Percentiles rank a stretch among this genome's conserved stretches.
These are phyloP conservation scores for Conringia planisiliqua DNA, from an alignment of 345 rosid species.

Conservation along the genomic window DNA sequence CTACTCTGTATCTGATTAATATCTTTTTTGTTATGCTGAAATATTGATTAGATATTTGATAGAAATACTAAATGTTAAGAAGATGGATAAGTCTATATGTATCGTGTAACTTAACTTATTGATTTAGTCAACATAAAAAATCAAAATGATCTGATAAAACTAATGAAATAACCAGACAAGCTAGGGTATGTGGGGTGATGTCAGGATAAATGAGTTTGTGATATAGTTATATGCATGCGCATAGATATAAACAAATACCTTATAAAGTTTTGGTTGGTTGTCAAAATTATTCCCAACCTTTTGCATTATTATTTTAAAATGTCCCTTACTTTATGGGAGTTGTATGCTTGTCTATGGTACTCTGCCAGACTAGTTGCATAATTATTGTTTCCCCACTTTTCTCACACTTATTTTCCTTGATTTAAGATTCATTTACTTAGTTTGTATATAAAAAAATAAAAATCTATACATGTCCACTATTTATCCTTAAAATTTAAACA, in stretches of 20 bases:
- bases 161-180: background rate
- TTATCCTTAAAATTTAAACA: background rate
- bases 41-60: no score
- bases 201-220: background rate
- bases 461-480: background rate
- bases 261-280: slow-evolving; percentile 25
- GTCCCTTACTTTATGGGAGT: slow-evolving; percentile 27
- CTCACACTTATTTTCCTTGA: background rate
- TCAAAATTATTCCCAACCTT: slow-evolving; percentile 27
- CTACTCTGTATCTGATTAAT: no score
- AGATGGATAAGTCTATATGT: no score
- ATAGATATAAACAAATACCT: background rate
- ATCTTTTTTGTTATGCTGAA: no score
- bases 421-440: background rate
- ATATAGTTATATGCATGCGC: slow-evolving; percentile 19
- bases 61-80: no score
- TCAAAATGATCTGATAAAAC: background rate
- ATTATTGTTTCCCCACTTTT: background rate
- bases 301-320: background rate
- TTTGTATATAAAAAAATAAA: background rate
- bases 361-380: background rate
- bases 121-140: background rate
- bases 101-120: background rate
- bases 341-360: slow-evolving; percentile 7
- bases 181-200: slow-evolving; percentile 2